These are phyloP conservation scores for Beta lomatogona DNA, from an alignment of 179 eudicot genomes.

Conservation along the genomic window DNA sequence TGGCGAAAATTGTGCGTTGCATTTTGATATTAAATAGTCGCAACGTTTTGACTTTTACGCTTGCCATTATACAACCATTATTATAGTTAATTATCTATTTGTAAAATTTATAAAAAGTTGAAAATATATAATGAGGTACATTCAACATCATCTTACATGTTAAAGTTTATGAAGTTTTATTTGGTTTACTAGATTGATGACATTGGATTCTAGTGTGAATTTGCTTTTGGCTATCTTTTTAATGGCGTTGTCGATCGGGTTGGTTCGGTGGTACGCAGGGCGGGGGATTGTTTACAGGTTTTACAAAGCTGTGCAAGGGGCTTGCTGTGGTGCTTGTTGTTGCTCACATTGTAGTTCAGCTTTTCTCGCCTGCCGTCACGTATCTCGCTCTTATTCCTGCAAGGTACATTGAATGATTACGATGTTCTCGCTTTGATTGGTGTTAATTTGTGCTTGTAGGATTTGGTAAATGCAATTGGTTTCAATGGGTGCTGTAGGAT, in stretches of 20 bases:
- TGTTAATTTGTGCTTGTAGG: not conserved
- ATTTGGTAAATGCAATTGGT: not conserved
- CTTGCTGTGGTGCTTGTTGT: slow-evolving; percentile 75
- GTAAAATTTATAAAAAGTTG: too few species aligned
- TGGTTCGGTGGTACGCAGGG: slow-evolving; percentile 27
- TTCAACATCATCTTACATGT: too few species aligned
- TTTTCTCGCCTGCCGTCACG: slow-evolving; percentile 61
- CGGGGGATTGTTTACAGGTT: slow-evolving; percentile 55
- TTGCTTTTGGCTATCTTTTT: slow-evolving; percentile 6
- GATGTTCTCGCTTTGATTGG: too few species aligned
- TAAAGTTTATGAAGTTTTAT: too few species aligned
- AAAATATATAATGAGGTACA: too few species aligned
- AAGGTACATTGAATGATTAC: slow-evolving; percentile 42
- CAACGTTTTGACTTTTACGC: too few species aligned
- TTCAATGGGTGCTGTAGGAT: too few species aligned
- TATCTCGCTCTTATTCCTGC: slow-evolving; percentile 96
- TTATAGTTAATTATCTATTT: too few species aligned
- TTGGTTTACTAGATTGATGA: not conserved
- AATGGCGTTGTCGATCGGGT: not conserved
- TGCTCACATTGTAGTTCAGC: slow-evolving; percentile 77
- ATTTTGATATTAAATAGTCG: too few species aligned
- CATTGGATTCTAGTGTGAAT: not conserved
- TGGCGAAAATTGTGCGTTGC: too few species aligned
- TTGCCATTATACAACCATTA: too few species aligned
- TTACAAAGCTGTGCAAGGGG: slow-evolving; percentile 86